A percentile compares a stretch with the other conserved stretches of the same genome.
Evolutionary conservation across 2,329 filamentous ascomycete species (phyloP).

Genomic region (Zasmidium cellare): DNA sequence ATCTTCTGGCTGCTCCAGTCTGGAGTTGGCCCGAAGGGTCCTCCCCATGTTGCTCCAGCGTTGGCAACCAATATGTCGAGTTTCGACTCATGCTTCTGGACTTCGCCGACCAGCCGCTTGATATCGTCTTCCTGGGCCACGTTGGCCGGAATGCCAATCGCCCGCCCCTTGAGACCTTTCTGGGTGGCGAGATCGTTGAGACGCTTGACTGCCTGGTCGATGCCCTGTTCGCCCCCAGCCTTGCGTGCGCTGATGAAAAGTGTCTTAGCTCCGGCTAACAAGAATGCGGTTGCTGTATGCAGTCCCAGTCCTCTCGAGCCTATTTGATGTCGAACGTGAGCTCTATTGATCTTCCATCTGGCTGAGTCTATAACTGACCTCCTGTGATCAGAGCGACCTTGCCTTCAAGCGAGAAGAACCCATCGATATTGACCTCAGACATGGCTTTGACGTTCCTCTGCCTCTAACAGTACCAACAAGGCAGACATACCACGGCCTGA

Average conservation of each 20-base stretch:
- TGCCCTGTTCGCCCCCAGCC: constrained; percentile 61
- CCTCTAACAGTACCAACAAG: no score
- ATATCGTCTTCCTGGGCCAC: constrained; percentile 71
- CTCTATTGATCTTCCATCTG: not conserved
- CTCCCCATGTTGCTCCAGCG: constrained; percentile 88
- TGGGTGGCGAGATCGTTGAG: constrained; percentile 74
- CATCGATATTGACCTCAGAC: constrained; percentile 63
- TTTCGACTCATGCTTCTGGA: constrained; percentile 69
- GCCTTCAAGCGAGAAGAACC: constrained; percentile 82
- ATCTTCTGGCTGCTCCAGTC: constrained; percentile 81
- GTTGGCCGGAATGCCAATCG: constrained; percentile 79
- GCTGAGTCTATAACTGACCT: constrained; percentile 45
- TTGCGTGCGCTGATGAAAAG: constrained; percentile 94
- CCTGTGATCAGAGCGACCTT: constrained; percentile 84
- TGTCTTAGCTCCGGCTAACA: constrained; percentile 81
- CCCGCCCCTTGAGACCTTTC: constrained; percentile 60
- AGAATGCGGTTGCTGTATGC: constrained; percentile 67
- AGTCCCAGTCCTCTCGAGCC: constrained; percentile 74
- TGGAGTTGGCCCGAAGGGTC: constrained; percentile 75
- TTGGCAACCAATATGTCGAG: constrained; percentile 90
- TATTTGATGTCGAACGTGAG: constrained; percentile 13
- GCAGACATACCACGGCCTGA: no score
- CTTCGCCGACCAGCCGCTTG: constrained; percentile 67
- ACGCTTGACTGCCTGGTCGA: constrained; percentile 70
- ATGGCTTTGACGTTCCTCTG: no score